Base-by-base conservation (phyloP, 306 rosid species). In the Cucurbita argyrosperma region DNA sequence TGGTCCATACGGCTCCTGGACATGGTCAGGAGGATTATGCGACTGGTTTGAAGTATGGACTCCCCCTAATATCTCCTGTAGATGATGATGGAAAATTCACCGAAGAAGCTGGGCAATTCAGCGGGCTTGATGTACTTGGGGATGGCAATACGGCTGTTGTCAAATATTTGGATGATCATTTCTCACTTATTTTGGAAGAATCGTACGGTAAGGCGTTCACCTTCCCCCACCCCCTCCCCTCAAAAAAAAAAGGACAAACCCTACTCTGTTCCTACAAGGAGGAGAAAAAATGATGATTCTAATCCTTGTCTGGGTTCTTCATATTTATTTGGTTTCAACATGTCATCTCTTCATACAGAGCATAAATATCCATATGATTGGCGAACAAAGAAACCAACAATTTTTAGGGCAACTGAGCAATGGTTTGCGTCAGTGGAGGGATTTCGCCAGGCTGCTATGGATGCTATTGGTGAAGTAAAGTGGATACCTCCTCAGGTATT, bases 361-460 rank as follows among this genome's bases (percentile, higher is more conserved):
- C 99, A 94, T 80, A 94, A 94, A 88, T 94, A 94, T 88, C 99
- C 99, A 58, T 94, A 94, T 83, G 99, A 94, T 77, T 94, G 99
- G 99, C 80, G 99, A 79, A 91, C 97, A 6, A 94, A 94, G 80
- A 91, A 87, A 58, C 99, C 99, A 35, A 94, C 99, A 45, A 89
- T 94, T 84, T 94, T 94, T 84, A 87, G 99, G 85, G 99, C 97
- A 69, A 94, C 99, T 47, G 97, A 94, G 80, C 99, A 94, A 80
- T 94, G 99, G 99, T 94, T 94, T 91, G 99, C 99, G 56, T 94
- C 99, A 8, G 97, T 94, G 35, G 99, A 94, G 85, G 96, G 97
- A 72, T 94, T 94, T 82, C 99, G 92, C 3, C 74, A 82, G 47
- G 85, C 86, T 83, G 90, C 94, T 52, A 88, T 88, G 88, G 89